These are phyloP conservation scores for Lepidopterella palustris DNA, from an alignment of 495 filamentous ascomycete genomes.

Conservation along the genomic window DNA sequence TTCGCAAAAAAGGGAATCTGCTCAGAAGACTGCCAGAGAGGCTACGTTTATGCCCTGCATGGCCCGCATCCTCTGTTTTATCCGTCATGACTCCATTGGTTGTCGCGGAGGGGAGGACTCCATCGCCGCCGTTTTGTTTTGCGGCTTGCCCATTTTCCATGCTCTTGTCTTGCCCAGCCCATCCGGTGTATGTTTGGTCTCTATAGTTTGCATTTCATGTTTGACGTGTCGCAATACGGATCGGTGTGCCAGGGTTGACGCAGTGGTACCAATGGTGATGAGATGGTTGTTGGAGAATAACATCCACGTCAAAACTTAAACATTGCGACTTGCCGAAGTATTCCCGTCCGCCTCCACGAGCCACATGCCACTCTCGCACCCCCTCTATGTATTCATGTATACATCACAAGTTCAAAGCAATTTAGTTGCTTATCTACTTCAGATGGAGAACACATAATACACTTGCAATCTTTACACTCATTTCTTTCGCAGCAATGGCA, in stretches of 20 bases:
- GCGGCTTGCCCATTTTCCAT: conserved; percentile 31
- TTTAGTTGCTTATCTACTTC: neutral
- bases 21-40: conserved; percentile 58
- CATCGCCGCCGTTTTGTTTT: conserved; percentile 13
- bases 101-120: neutral
- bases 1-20: conserved; percentile 49
- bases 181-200: neutral
- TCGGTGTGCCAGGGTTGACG: neutral
- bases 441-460: neutral
- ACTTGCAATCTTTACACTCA: conserved; percentile 9
- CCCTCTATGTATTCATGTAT: neutral
- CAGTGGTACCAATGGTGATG: too few relatives aligned
- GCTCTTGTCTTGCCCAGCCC: conserved; percentile 15
- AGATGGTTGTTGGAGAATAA: neutral
- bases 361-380: neutral
- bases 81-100: neutral
- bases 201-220: neutral
- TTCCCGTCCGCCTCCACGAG: neutral
- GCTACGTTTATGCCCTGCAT: conserved; percentile 52
- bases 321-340: neutral
- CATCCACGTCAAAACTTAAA: neutral
- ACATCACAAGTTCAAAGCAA: neutral
- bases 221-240: neutral
- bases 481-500: conserved; percentile 42
- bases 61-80: neutral